phyloP scores from a whole-genome alignment of 129 eudicot species.

The Tagetes patula region DNA sequence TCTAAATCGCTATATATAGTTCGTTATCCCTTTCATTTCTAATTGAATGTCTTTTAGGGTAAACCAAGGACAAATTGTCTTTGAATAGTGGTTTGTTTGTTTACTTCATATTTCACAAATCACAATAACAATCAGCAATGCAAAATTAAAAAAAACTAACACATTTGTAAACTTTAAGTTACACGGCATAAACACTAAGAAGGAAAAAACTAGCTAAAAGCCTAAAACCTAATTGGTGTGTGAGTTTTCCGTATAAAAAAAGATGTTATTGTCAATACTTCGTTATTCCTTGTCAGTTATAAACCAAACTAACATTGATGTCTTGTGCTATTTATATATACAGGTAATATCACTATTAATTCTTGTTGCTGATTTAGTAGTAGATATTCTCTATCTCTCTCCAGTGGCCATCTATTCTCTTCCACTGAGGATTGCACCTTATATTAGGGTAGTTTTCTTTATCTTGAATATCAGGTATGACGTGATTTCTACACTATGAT shows the following conservation, averaged over 20 bases:
- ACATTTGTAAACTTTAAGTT: too few relatives aligned
- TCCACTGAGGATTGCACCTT: constrained; percentile 94
- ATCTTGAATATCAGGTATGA: constrained; percentile 75
- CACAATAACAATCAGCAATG: constrained; percentile 3
- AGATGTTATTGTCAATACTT: constrained; percentile 11
- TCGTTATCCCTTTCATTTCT: not conserved
- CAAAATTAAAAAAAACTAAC: not conserved
- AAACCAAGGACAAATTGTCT: not conserved
- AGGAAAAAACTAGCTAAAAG: too few relatives aligned
- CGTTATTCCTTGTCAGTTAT: constrained; percentile 18
- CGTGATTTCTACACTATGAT: constrained; percentile 27
- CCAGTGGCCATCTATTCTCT: constrained; percentile 69
- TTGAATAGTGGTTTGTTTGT: constrained; percentile 19
- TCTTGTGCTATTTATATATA: constrained; percentile 12
- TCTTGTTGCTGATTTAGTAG: constrained; percentile 66
- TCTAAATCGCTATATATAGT: constrained; percentile 7
- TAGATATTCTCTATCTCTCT: constrained; percentile 65
- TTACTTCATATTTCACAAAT: constrained; percentile 1
- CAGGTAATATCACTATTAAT: constrained; percentile 69
- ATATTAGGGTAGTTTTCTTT: constrained; percentile 69
- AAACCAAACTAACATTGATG: constrained; percentile 17
- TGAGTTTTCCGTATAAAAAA: not conserved
- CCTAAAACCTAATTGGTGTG: not conserved
- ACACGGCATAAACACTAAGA: too few relatives aligned
- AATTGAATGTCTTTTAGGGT: constrained; percentile 1